phyloP scores from a whole-genome alignment of 2,329 filamentous ascomycete genomes.

The Ceratocystiopsis sp. region DNA sequence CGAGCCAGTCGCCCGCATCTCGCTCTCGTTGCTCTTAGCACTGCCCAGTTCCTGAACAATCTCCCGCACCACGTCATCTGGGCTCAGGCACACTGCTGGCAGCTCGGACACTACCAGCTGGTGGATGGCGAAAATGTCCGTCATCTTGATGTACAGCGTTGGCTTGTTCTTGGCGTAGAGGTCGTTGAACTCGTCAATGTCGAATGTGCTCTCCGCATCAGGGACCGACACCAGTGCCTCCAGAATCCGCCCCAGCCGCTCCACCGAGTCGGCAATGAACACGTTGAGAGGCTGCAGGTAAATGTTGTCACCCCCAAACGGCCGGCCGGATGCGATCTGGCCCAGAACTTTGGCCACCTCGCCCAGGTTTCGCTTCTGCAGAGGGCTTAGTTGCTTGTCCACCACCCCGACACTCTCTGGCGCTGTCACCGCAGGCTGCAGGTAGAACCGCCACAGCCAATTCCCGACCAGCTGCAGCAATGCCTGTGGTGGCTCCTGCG shows the following conservation, averaged over 20 bases:
- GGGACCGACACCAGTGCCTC: constrained; percentile 64
- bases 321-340: constrained; percentile 72
- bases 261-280: constrained; percentile 73
- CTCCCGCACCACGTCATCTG: constrained; percentile 79
- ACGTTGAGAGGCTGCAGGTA: constrained; percentile 91
- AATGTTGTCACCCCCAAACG: constrained; percentile 88
- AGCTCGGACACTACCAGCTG: constrained; percentile 71
- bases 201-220: constrained; percentile 79
- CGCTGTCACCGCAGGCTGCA: constrained; percentile 74
- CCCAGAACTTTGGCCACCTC: constrained; percentile 85
- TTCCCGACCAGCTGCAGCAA: constrained; percentile 71
- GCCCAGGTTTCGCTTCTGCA: constrained; percentile 81
- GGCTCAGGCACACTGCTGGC: constrained; percentile 54
- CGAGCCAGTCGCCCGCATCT: constrained; percentile 72
- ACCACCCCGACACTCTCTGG: constrained; percentile 89
- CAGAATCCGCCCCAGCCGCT: constrained; percentile 61
- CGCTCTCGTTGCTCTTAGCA: constrained; percentile 89
- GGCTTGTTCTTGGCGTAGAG: constrained; percentile 92
- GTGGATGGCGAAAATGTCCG: constrained; percentile 93
- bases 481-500: constrained; percentile 58
- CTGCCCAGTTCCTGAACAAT: constrained; percentile 87
- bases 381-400: constrained; percentile 71
- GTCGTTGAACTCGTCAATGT: constrained; percentile 98
- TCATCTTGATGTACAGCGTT: constrained; percentile 98
- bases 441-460: constrained; percentile 90